phyloP scores from a whole-genome alignment of 495 filamentous ascomycete species.

The Penicillium robsamsonii region DNA sequence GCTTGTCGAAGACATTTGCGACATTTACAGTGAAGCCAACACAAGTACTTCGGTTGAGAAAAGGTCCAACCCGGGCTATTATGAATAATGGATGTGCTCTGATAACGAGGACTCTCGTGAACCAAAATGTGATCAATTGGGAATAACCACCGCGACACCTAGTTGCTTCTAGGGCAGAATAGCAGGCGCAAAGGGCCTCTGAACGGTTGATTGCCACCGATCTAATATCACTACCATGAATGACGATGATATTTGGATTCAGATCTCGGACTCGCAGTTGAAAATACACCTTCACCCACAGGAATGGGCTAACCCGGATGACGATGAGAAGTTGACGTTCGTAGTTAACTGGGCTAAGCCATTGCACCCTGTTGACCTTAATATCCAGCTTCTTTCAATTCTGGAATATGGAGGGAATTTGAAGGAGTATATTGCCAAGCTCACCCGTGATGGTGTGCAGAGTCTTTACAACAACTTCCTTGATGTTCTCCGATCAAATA shows the following conservation, averaged over 20 bases:
- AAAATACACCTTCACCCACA: slow-evolving; percentile 67
- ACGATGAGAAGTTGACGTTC: slow-evolving; percentile 61
- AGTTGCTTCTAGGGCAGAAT: slow-evolving; percentile 80
- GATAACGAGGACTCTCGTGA: slow-evolving; percentile 64
- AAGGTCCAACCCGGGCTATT: slow-evolving; percentile 37
- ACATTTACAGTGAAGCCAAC: slow-evolving; percentile 45
- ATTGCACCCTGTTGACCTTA: slow-evolving; percentile 63
- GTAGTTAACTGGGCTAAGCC: slow-evolving; percentile 62
- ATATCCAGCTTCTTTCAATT: slow-evolving; percentile 76
- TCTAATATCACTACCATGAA: slow-evolving; percentile 26
- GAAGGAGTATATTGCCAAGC: slow-evolving; percentile 53
- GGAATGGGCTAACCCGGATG: slow-evolving; percentile 39
- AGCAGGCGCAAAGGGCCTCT: slow-evolving; percentile 83
- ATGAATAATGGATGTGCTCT: slow-evolving; percentile 85
- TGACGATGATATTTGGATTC: slow-evolving; percentile 61
- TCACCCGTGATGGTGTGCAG: slow-evolving; percentile 59
- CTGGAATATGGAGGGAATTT: slow-evolving; percentile 64
- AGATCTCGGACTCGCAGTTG: slow-evolving; percentile 72
- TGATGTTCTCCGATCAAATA: slow-evolving; percentile 51
- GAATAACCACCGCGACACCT: slow-evolving; percentile 58
- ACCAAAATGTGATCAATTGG: slow-evolving; percentile 57
- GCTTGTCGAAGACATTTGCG: slow-evolving; percentile 45
- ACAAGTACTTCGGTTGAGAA: slow-evolving; percentile 38
- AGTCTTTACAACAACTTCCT: slow-evolving; percentile 49
- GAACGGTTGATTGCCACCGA: slow-evolving; percentile 64